A percentile compares a stretch with the other conserved stretches of the same genome.
Evolutionary conservation across 768 basidiomycete genomes (phyloP).

Genomic region (Amanita pallidorosea): DNA sequence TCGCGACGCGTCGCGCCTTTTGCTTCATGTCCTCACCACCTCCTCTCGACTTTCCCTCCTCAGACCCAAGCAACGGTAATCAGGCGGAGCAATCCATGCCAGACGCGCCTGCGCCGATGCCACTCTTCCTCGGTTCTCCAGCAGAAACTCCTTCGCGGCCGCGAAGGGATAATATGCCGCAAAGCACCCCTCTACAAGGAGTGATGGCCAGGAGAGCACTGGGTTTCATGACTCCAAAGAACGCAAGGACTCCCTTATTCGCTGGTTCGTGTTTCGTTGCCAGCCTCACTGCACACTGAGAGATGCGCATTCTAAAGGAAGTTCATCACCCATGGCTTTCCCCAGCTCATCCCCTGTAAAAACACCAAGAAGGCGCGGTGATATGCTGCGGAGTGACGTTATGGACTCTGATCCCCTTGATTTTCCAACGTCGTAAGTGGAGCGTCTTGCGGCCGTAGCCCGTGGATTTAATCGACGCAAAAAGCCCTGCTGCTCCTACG

Average conservation of each 20-base stretch:
- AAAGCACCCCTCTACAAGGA: slow-evolving; percentile 37
- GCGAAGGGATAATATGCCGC: slow-evolving; percentile 23
- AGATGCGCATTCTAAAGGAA: slow-evolving; percentile 27
- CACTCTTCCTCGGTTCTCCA: slow-evolving; percentile 44
- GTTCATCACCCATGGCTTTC: slow-evolving; percentile 54
- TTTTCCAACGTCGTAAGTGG: slow-evolving; percentile 50
- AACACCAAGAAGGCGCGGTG: slow-evolving; percentile 27
- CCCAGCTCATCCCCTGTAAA: slow-evolving; percentile 54
- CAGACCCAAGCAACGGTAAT: slow-evolving; percentile 39
- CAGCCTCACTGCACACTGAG: not conserved
- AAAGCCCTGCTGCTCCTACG: slow-evolving; percentile 45
- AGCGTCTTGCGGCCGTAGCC: not conserved
- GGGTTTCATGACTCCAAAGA: slow-evolving; percentile 45
- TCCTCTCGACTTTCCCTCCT: slow-evolving; percentile 52
- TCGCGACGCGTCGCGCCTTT: slow-evolving; percentile 34
- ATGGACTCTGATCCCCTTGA: slow-evolving; percentile 57
- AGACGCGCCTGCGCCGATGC: slow-evolving; percentile 28
- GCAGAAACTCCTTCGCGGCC: slow-evolving; percentile 38
- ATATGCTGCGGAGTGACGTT: slow-evolving; percentile 24
- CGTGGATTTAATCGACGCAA: slow-evolving; percentile 11
- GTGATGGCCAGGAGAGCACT: slow-evolving; percentile 41
- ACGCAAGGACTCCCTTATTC: slow-evolving; percentile 33
- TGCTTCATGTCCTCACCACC: slow-evolving; percentile 55
- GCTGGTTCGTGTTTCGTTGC: slow-evolving; percentile 25
- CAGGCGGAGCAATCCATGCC: slow-evolving; percentile 25